Evolutionary conservation across 331 rosid species (phyloP).

Genomic region (Ulmus americana): DNA sequence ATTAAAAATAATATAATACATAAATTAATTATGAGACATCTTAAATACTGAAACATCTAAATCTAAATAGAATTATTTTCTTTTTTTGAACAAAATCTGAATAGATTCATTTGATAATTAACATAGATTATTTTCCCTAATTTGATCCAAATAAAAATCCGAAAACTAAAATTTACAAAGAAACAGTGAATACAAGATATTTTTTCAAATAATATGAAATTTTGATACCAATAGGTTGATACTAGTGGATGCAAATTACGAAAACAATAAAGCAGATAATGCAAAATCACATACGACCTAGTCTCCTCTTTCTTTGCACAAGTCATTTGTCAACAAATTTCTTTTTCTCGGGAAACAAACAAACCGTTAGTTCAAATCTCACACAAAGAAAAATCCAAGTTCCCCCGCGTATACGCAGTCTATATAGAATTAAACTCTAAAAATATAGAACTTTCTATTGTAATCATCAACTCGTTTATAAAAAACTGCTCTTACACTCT

Average conservation of each 20-base stretch:
- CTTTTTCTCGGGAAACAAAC: neutral
- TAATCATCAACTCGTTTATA: neutral
- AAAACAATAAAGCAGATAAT: neutral
- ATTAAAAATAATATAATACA: no score
- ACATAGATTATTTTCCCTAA: no score
- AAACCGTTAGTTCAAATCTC: neutral
- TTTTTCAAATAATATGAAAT: neutral
- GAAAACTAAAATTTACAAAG: no score
- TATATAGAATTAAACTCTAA: neutral
- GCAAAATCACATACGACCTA: conserved; percentile 4
- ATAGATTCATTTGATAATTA: no score
- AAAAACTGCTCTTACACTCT: neutral
- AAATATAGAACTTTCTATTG: conserved; percentile 12
- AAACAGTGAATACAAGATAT: no score
- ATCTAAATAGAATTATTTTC: neutral
- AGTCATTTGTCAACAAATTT: neutral
- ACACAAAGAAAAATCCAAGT: neutral
- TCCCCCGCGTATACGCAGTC: neutral
- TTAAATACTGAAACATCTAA: no score
- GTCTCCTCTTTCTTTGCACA: conserved; percentile 4
- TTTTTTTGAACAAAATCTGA: no score
- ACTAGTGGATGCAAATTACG: neutral
- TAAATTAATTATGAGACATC: no score
- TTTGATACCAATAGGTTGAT: neutral
- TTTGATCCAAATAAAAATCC: no score